Percentiles rank a stretch among this genome's conserved stretches.
Evolutionary conservation across 805 yeast genomes (phyloP).

Genomic region (Kluyveromyces aestuarii): DNA sequence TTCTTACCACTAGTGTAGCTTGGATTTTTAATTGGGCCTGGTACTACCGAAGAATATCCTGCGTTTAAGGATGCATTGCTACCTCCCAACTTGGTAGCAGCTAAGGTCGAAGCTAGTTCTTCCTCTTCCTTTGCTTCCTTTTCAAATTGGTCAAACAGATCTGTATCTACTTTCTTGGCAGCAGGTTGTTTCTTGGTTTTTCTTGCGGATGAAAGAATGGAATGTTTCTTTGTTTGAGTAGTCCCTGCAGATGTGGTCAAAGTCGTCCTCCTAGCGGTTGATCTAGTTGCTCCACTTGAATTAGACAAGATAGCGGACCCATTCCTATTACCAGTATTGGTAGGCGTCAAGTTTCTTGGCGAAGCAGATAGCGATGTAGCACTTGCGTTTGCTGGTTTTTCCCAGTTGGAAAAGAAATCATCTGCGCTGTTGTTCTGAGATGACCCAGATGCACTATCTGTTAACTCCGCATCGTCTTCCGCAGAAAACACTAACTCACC

Average conservation of each 20-base stretch:
- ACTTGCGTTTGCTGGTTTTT: conserved; percentile 49
- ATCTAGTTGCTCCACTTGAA: conserved; percentile 23
- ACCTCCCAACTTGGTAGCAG: conserved; percentile 1
- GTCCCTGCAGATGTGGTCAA: conserved; percentile 11
- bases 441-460: conserved; percentile 16
- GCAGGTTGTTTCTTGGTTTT: conserved; percentile 39
- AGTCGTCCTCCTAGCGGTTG: conserved; percentile 10
- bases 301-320: conserved; percentile 17
- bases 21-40: conserved; percentile 1
- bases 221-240: conserved; percentile 30
- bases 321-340: conserved; percentile 12
- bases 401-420: conserved; percentile 90
- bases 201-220: conserved; percentile 46
- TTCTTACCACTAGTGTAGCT: conserved; percentile 1
- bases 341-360: conserved; percentile 15
- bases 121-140: conserved; percentile 78
- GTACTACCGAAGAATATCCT: conserved; percentile 11
- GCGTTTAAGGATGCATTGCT: conserved; percentile 12
- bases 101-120: conserved; percentile 32
- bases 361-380: conserved; percentile 23
- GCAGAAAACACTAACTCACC: conserved; percentile 48
- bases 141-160: conserved; percentile 52
- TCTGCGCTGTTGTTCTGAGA: conserved; percentile 45
- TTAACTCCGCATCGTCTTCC: conserved; percentile 14
- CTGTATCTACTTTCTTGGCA: conserved; percentile 44